Conservation (phyloP, 2,329 filamentous ascomycete species). For the Fusarium sp. region DNA sequence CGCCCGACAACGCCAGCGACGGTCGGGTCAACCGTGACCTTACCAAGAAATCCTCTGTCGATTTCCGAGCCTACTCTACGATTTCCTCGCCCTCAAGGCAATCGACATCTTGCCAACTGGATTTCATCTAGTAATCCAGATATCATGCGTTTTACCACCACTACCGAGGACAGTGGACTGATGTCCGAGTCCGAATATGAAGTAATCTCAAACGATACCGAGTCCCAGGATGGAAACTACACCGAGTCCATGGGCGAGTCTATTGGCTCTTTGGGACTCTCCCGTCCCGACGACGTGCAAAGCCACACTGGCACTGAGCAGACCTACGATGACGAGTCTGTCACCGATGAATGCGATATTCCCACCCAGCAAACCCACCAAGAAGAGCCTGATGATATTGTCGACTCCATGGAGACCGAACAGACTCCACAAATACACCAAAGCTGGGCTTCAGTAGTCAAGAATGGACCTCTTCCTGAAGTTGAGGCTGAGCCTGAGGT, state of each 20-base stretch:
- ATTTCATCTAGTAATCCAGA: constrained; percentile 67
- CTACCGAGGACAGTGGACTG: constrained; percentile 63
- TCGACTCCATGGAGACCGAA: constrained; percentile 11
- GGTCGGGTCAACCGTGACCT: constrained; percentile 1
- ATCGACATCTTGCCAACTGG: constrained; percentile 68
- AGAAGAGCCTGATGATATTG: constrained; percentile 27
- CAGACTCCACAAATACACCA: constrained; percentile 23
- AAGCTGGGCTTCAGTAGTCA: constrained; percentile 33
- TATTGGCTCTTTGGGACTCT: constrained; percentile 62
- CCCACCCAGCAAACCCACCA: constrained; percentile 12
- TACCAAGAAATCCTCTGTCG: constrained; percentile 45
- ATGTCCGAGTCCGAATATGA: constrained; percentile 67
- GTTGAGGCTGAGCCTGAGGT: constrained; percentile 23
- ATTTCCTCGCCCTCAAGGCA: constrained; percentile 68
- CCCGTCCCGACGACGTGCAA: constrained; percentile 63
- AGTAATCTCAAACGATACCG: constrained; percentile 65
- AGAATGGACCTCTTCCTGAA: constrained; percentile 30
- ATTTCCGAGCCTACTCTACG: constrained; percentile 63
- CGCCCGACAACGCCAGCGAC: constrained; percentile 35
- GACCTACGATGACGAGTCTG: constrained; percentile 58
- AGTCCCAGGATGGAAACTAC: constrained; percentile 62
- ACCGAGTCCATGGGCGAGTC: constrained; percentile 63
- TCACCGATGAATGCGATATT: constrained; percentile 50
- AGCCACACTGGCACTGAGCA: constrained; percentile 63
- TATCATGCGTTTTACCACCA: constrained; percentile 63